These are phyloP conservation scores for Ceratocystis albifundus DNA, from an alignment of 2,329 filamentous ascomycete genomes.

Conservation along the genomic window DNA sequence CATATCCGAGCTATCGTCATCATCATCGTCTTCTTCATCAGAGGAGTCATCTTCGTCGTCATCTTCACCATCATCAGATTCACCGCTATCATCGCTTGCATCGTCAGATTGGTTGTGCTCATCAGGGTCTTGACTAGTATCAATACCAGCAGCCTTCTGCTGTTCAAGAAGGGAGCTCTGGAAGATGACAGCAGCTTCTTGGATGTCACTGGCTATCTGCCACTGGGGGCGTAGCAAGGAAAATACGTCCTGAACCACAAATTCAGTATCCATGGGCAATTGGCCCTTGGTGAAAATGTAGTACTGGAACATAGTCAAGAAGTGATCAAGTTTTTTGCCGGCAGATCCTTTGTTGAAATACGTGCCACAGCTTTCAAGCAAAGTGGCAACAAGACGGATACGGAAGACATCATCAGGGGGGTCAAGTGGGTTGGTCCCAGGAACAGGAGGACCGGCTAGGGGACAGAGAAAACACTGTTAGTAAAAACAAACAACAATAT, in stretches of 20 bases:
- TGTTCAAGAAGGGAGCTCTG: conserved; percentile 81
- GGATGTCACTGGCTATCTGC: conserved; percentile 69
- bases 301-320: conserved; percentile 91
- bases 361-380: conserved; percentile 89
- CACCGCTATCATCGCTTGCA: conserved; percentile 55
- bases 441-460: conserved; percentile 63
- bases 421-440: conserved; percentile 69
- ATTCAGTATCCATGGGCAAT: conserved; percentile 93
- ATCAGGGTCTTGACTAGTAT: conserved; percentile 58
- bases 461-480: conserved; percentile 21
- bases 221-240: conserved; percentile 77
- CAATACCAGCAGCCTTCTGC: conserved; percentile 65
- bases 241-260: conserved; percentile 87
- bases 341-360: conserved; percentile 90
- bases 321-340: conserved; percentile 96
- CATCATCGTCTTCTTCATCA: conserved; percentile 47
- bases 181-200: conserved; percentile 75
- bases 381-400: conserved; percentile 75
- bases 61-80: conserved; percentile 46
- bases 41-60: conserved; percentile 47
- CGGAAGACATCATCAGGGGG: conserved; percentile 92
- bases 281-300: conserved; percentile 86
- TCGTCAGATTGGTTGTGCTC: conserved; percentile 73
- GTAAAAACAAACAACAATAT: background rate
- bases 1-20: conserved; percentile 37